Base-by-base conservation (phyloP, 305 asterid genomes). In the Coffea humblotiana region DNA sequence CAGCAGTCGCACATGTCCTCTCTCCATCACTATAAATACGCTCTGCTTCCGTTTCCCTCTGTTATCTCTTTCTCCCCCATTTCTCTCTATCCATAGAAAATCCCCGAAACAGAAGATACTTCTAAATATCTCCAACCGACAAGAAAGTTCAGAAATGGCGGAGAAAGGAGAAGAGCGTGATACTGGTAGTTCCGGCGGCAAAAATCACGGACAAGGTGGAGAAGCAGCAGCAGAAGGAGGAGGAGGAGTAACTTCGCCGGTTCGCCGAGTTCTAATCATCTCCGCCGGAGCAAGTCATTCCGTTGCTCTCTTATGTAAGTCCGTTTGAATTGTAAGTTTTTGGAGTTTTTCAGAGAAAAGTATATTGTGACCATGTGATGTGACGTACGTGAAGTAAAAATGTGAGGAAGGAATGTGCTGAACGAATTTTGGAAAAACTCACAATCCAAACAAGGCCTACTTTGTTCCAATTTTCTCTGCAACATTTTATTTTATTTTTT, bases 211-310 rank as follows among this genome's bases (percentile, higher is more conserved):
- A 4, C 75, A 47, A 61, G 74, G 73, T 27, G 79, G 77, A 61
- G 83, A 54, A 35, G 75, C n/a, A 61, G 74, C 66, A 43, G 79
- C 67, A 51, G 83, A 54, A 35, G 75, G 29, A 61, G 74, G 73
- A 43, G 79, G 73, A 51, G 83, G 68, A 51, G 75, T 25, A n/a
- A 45, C 79, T 23, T 45, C 77, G 25, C 72, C 77, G 29, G 76
- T 72, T 71, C 83, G 72, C 40, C 79, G 80, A 32, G 80, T 81
- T n/a, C 67, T 81, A 21, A 64, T 61, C 29, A 70, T 81, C 79
- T 81, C 83, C 48, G 80, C 83, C 15, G 83, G 83, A 23, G 83
- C 83, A 25, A 81, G 77, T 60, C 83, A 81, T 45, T 81, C 83
- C 63, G 73, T 81, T 69, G 83, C 83, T 75, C 83, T 81, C 45